phyloP scores from a whole-genome alignment of 1,284 basidiomycete species.

The Tausonia pullulans region DNA sequence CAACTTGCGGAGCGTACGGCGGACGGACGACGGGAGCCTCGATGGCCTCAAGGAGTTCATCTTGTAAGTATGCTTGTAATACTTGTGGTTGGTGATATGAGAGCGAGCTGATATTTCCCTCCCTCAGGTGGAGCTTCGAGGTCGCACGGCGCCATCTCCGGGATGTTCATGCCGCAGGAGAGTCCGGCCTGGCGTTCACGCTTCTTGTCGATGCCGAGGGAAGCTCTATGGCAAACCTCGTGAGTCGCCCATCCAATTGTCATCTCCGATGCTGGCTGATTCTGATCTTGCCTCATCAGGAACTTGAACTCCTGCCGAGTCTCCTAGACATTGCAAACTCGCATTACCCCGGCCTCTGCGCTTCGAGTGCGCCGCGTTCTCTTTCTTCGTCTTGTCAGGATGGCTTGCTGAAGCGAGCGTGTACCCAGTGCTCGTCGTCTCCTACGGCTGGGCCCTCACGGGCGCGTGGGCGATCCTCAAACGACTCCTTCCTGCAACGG shows the following conservation, averaged over 20 bases:
- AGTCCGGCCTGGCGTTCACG: constrained; percentile 24
- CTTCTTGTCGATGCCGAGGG: constrained; percentile 31
- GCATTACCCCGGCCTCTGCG: constrained; percentile 34
- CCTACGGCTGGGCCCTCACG: constrained; percentile 41
- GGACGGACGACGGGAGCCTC: constrained; percentile 27
- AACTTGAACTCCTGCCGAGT: constrained; percentile 33
- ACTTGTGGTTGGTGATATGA: constrained; percentile 25
- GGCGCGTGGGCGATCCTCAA: constrained; percentile 41
- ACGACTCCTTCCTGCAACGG: constrained; percentile 36
- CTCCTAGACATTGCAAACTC: constrained; percentile 29
- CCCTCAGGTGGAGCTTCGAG: constrained; percentile 18
- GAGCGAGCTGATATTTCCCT: constrained; percentile 27
- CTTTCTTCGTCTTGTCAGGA: too few species aligned
- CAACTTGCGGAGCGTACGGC: constrained; percentile 24
- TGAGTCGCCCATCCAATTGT: constrained; percentile 18
- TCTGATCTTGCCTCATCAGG: constrained; percentile 20
- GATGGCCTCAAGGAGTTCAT: constrained; percentile 31
- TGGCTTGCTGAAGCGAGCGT: too few species aligned
- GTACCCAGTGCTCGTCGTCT: constrained; percentile 34
- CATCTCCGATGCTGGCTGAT: not conserved
- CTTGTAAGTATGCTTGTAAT: constrained; percentile 23
- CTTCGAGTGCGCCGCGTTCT: constrained; percentile 7
- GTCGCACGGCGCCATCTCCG: constrained; percentile 15
- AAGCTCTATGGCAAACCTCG: constrained; percentile 33
- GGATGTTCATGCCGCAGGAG: constrained; percentile 18